Base-by-base conservation (phyloP, 2,329 filamentous ascomycete species). In the Apiospora rasikravindrae region DNA sequence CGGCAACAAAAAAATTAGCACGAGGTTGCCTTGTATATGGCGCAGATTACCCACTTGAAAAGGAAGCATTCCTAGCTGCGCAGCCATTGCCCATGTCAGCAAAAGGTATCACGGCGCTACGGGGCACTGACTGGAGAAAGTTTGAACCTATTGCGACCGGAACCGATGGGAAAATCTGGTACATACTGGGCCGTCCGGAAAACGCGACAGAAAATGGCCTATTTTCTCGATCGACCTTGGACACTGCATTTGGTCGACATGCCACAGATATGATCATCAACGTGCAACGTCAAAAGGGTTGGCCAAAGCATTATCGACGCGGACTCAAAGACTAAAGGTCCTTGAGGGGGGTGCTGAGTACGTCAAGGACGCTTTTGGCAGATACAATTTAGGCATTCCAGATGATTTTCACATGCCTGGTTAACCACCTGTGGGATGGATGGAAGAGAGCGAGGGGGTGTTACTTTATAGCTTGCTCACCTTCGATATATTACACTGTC, bases 191-290 rank as follows among this genome's bases (percentile, higher is more conserved):
- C 49, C 49, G 49, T 51, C 49, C 49, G n/a, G 49, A 51, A 51
- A 51, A 51, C n/a, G 49, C 49, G 49, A 51, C 49, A 26, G 49
- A 51, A 26, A 51, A 51, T 51, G 49, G 49, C n/a, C 49, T 51
- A n/a, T 51, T 51, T 51, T 51, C 49, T 51, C 49, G 49, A 51
- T 51, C 49, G n/a, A 51, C 49, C 49, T 26, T 51, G 14, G 49
- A 51, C 49, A 51, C 49, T 51, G n/a, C n/a, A 51, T 51, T 51
- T 51, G n/a, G 49, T 51, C n/a, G n/a, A 51, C 7, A 51, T 51
- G n/a, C 49, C n/a, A 51, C n/a, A 51, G 49, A 51, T 51, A 51
- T 51, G n/a, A 51, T 51, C n/a, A 51, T 51, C n/a, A 51, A 51
- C 49, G 49, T 51, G 4, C n/a, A 51, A 26, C 49, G 49, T 6